These are phyloP conservation scores for Agrostemma githago DNA, from an alignment of 148 eudicot species.

Conservation along the genomic window DNA sequence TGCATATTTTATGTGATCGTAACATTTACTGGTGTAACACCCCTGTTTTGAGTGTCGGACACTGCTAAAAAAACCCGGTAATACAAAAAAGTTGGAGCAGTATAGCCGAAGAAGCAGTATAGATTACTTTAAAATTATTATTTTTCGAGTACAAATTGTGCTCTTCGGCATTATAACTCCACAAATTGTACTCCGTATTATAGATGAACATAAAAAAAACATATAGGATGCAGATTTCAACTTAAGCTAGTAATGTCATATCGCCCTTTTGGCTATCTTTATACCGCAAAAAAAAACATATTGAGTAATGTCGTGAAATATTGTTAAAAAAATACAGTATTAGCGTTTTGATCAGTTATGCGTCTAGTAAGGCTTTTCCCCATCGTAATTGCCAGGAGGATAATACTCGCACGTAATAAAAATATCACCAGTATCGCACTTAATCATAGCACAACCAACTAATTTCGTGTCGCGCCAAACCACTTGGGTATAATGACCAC, in stretches of 20 bases:
- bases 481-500: constrained; percentile 29
- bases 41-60: no score
- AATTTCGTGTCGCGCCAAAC: constrained; percentile 19
- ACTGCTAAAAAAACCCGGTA: background rate
- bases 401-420: constrained; percentile 28
- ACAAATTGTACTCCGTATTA: background rate
- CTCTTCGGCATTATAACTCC: background rate
- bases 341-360: background rate
- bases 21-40: no score
- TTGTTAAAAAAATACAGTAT: background rate
- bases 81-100: background rate
- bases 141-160: background rate
- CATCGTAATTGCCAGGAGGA: constrained; percentile 28
- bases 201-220: background rate
- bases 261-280: no score
- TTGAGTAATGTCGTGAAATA: no score
- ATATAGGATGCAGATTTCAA: no score
- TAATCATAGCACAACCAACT: constrained; percentile 27
- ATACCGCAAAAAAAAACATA: no score
- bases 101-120: background rate
- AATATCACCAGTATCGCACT: constrained; percentile 25
- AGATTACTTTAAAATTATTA: no score
- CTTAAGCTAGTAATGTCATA: no score
- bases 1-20: background rate
- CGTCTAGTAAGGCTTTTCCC: constrained; percentile 26